phyloP scores from a whole-genome alignment of 768 basidiomycete species.

The Lactifluus rugatus region DNA sequence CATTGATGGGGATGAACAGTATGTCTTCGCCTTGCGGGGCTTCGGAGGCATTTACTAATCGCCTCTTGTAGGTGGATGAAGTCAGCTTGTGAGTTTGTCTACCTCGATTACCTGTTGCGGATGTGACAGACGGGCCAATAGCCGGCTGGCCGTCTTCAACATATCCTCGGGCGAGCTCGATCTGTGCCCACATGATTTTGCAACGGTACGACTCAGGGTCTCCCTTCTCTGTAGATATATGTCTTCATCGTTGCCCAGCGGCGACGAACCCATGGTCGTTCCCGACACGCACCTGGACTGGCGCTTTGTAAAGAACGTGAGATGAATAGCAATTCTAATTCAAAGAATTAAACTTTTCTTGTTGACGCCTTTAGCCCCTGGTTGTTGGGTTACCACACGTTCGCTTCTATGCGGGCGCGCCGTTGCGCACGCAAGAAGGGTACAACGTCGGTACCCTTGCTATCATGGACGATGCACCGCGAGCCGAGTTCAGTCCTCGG shows the following conservation, averaged over 20 bases:
- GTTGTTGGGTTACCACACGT: slow-evolving; percentile 57
- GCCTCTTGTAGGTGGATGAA: slow-evolving; percentile 65
- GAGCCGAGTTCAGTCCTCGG: slow-evolving; percentile 77
- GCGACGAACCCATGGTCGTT: slow-evolving; percentile 81
- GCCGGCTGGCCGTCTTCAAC: slow-evolving; percentile 38
- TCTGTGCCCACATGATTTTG: slow-evolving; percentile 77
- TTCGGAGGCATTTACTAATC: slow-evolving; percentile 6
- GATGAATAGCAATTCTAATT: slow-evolving; percentile 21
- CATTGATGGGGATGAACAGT: slow-evolving; percentile 81
- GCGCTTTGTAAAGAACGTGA: slow-evolving; percentile 78
- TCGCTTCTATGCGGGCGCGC: slow-evolving; percentile 89
- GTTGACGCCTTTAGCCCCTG: slow-evolving; percentile 44
- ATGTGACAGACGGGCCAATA: slow-evolving; percentile 18
- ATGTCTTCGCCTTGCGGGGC: slow-evolving; percentile 24
- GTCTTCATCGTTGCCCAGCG: slow-evolving; percentile 31
- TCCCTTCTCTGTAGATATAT: neutral
- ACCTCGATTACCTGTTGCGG: neutral
- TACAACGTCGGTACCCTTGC: slow-evolving; percentile 85
- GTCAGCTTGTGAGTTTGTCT: slow-evolving; percentile 56
- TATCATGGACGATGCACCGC: slow-evolving; percentile 74
- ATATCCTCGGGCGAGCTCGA: slow-evolving; percentile 50
- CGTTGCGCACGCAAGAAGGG: slow-evolving; percentile 80
- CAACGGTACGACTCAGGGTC: slow-evolving; percentile 42
- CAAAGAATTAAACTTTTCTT: neutral
- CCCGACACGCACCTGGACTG: slow-evolving; percentile 75